These are phyloP conservation scores for Udeniomyces megalosporus DNA, from an alignment of 768 basidiomycete genomes.

Conservation along the genomic window DNA sequence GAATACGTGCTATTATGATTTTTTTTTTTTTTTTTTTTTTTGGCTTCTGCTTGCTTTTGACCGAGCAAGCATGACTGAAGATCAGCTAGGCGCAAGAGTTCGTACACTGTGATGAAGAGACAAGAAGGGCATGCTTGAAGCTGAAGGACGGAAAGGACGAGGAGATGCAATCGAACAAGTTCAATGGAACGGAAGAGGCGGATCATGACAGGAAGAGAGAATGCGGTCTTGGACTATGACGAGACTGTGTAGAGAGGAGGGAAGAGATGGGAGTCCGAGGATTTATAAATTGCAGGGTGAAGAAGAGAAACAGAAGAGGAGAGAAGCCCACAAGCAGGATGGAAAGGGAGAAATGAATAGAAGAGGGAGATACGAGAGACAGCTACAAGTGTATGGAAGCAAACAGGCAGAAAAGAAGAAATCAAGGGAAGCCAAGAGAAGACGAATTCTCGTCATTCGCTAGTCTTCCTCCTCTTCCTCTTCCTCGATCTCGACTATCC, in stretches of 20 bases:
- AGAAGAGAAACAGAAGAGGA: neutral
- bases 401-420: neutral
- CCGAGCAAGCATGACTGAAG: too few relatives aligned
- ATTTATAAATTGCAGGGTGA: neutral
- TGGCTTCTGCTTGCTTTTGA: too few relatives aligned
- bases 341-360: neutral
- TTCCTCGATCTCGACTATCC: conserved; percentile 19
- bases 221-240: too few relatives aligned
- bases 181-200: too few relatives aligned
- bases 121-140: neutral
- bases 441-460: neutral
- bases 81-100: too few relatives aligned
- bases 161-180: neutral
- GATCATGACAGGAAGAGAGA: too few relatives aligned
- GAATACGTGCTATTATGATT: neutral
- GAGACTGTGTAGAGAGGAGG: too few relatives aligned
- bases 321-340: neutral
- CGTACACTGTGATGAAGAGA: too few relatives aligned
- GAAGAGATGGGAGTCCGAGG: too few relatives aligned
- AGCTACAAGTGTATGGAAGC: neutral
- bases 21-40: too few relatives aligned
- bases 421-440: neutral
- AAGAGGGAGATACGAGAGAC: neutral
- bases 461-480: conserved; percentile 17
- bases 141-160: neutral